Percentiles rank a stretch among this genome's conserved stretches.
These are phyloP conservation scores for Acacia pycnantha DNA, from an alignment of 331 rosid genomes.

Conservation along the genomic window DNA sequence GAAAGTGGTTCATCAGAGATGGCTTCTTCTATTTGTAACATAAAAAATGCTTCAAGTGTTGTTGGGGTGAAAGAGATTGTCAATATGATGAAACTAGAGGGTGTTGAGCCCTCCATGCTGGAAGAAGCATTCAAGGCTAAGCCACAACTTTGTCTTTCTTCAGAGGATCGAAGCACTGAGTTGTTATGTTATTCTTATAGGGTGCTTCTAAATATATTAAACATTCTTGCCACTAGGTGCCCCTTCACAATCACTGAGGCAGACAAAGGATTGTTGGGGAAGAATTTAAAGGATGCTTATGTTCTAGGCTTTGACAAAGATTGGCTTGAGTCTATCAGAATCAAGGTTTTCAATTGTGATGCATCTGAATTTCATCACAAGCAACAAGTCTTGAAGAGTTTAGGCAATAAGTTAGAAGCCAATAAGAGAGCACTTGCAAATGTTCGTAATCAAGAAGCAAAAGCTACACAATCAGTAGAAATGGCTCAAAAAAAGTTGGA, in stretches of 20 bases:
- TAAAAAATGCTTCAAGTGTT: neutral
- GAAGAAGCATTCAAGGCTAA: neutral
- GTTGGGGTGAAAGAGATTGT: neutral
- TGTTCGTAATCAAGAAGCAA: neutral
- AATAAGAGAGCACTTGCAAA: neutral
- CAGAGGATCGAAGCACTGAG: neutral
- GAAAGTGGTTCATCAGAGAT: neutral
- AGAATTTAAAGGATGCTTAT: neutral
- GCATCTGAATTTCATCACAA: neutral
- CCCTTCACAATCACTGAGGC: neutral
- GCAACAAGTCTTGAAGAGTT: neutral
- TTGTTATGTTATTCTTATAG: neutral
- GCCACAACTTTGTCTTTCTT: neutral
- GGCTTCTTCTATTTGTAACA: neutral
- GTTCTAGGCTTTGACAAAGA: neutral
- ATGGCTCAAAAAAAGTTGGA: neutral
- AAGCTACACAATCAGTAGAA: neutral
- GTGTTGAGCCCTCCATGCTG: neutral
- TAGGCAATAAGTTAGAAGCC: neutral
- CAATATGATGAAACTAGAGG: neutral
- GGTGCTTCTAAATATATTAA: neutral
- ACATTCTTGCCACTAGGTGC: neutral
- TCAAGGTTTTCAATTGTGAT: neutral
- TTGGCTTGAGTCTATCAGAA: neutral
- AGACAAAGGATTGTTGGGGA: neutral